Conservation (phyloP, 768 basidiomycete genomes). For the Russula dissimulans region DNA sequence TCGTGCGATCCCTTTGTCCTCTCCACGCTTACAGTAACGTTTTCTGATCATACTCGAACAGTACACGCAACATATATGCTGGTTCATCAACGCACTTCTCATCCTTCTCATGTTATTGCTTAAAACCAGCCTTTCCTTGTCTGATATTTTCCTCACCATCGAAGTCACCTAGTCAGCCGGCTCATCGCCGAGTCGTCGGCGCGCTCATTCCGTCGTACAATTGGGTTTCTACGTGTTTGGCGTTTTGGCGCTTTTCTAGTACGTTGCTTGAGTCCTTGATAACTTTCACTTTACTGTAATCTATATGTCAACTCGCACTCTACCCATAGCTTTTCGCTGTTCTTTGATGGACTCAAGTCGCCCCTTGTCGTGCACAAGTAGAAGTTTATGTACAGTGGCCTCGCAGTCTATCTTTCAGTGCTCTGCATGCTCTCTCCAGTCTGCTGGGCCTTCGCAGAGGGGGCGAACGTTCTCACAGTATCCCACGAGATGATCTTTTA, state of each 20-base stretch:
- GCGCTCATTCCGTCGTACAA: conserved; percentile 45
- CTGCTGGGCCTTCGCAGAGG: conserved; percentile 49
- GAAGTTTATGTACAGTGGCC: neutral
- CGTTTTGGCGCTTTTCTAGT: conserved; percentile 36
- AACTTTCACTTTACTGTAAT: conserved; percentile 1
- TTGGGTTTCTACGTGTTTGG: conserved; percentile 45
- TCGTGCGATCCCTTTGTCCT: conserved; percentile 28
- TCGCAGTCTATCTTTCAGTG: conserved; percentile 28
- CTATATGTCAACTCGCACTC: neutral
- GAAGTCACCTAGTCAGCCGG: conserved; percentile 40
- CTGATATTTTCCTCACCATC: conserved; percentile 38
- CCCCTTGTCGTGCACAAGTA: neutral
- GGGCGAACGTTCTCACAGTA: conserved; percentile 40
- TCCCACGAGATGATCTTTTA: conserved; percentile 49
- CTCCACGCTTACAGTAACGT: fast-evolving
- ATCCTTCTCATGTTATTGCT: conserved; percentile 39
- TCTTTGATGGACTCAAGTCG: neutral
- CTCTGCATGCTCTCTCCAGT: conserved; percentile 50
- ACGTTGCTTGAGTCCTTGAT: conserved; percentile 36
- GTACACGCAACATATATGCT: conserved; percentile 47
- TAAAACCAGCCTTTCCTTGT: conserved; percentile 38
- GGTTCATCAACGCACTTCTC: conserved; percentile 47
- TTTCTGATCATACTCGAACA: no score
- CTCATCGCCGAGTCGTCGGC: conserved; percentile 40
- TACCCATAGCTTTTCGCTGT: neutral